phyloP scores from a whole-genome alignment of 2,329 filamentous ascomycete species.

The Fusarium sp. region DNA sequence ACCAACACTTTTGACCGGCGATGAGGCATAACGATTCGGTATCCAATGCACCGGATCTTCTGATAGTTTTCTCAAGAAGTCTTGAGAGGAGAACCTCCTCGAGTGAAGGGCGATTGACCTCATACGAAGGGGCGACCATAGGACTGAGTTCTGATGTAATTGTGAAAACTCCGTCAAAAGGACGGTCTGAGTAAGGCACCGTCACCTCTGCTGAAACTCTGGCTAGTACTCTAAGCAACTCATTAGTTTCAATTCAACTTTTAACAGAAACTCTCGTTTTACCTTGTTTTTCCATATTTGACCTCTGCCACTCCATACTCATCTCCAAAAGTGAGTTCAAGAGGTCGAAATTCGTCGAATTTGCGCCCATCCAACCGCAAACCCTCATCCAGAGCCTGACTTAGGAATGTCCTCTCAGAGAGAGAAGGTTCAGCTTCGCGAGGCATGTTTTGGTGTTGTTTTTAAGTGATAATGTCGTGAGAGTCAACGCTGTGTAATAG shows the following conservation, averaged over 20 bases:
- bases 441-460: conserved; percentile 72
- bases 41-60: conserved; percentile 90
- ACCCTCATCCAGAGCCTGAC: conserved; percentile 82
- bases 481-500: conserved; percentile 4
- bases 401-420: conserved; percentile 88
- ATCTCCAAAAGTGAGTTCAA: conserved; percentile 85
- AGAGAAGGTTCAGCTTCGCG: conserved; percentile 90
- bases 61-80: conserved; percentile 92
- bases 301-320: conserved; percentile 93
- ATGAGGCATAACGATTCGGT: conserved; percentile 96
- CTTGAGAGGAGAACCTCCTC: conserved; percentile 87
- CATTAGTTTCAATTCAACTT: conserved; percentile 15
- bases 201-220: conserved; percentile 90
- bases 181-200: conserved; percentile 85
- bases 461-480: conserved; percentile 19
- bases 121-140: conserved; percentile 91
- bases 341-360: conserved; percentile 80
- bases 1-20: conserved; percentile 91
- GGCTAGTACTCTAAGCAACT: conserved; percentile 74
- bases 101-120: conserved; percentile 84
- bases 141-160: conserved; percentile 92
- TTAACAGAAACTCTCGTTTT: conserved; percentile 32
- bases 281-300: conserved; percentile 90
- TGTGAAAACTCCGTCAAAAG: conserved; percentile 94
- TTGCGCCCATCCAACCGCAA: conserved; percentile 85